phyloP scores from a whole-genome alignment of 1,139 yeast genomes.

The Kazachstania sp. region DNA sequence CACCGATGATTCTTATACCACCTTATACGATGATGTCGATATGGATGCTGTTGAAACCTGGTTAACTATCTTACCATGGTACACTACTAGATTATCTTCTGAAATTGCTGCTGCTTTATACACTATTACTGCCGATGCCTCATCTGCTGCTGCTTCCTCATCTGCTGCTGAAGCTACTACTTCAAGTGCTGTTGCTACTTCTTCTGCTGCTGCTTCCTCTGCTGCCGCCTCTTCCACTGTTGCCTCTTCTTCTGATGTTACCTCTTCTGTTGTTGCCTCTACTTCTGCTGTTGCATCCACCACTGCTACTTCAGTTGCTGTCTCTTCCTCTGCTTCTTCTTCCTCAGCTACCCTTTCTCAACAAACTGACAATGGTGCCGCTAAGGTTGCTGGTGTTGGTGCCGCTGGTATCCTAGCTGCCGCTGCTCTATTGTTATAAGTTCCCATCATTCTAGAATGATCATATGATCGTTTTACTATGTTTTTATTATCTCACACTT shows the following conservation, averaged over 20 bases:
- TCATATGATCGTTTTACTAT: neutral
- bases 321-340: neutral
- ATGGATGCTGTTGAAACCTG: slow-evolving; percentile 29
- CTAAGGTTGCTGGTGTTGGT: slow-evolving; percentile 3
- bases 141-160: neutral
- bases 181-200: neutral
- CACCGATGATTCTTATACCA: slow-evolving; percentile 29
- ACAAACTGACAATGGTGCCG: neutral
- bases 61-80: slow-evolving; percentile 39
- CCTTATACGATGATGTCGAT: slow-evolving; percentile 9
- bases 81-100: slow-evolving; percentile 33
- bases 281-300: too few relatives aligned
- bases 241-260: slow-evolving; percentile 9
- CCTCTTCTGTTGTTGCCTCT: too few relatives aligned
- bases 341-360: neutral
- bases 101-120: slow-evolving; percentile 12
- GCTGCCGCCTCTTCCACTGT: slow-evolving; percentile 11
- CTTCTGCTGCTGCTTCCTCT: neutral
- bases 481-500: neutral
- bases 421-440: slow-evolving; percentile 8
- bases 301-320: neutral
- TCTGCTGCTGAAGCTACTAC: neutral
- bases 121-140: neutral
- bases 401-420: slow-evolving; percentile 11
- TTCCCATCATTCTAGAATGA: too few relatives aligned